These are phyloP conservation scores for Aspergillus awamori DNA, from an alignment of 2,329 filamentous ascomycete genomes.

Conservation along the genomic window DNA sequence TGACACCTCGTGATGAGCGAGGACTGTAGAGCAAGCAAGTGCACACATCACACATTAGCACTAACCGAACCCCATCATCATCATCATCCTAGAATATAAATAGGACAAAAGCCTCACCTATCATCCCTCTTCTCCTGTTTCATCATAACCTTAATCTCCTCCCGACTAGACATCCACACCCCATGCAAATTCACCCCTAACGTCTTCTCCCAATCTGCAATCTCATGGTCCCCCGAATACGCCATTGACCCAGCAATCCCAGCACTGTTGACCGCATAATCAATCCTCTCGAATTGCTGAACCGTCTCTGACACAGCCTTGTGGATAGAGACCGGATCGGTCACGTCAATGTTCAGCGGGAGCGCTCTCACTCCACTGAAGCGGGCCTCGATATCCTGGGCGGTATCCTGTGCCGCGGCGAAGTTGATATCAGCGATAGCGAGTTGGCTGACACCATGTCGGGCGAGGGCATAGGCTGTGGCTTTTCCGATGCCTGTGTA, in stretches of 20 bases:
- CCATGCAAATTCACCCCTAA: conserved; percentile 8
- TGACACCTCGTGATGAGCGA: conserved; percentile 8
- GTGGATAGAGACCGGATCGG: conserved; percentile 1
- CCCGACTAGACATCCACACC: conserved; percentile 13
- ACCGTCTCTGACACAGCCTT: conserved; percentile 4
- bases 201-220: conserved; percentile 3
- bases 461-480: conserved; percentile 3
- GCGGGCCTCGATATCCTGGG: neutral
- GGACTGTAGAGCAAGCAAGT: neutral
- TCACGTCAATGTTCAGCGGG: conserved; percentile 6
- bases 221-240: neutral
- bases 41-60: neutral
- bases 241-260: conserved; percentile 3
- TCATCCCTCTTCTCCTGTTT: conserved; percentile 15
- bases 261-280: conserved; percentile 12
- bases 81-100: too few species aligned
- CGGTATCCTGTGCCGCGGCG: neutral
- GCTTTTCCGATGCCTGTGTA: conserved; percentile 13
- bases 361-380: neutral
- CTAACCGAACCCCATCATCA: neutral
- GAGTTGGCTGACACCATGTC: conserved; percentile 4
- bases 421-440: conserved; percentile 9
- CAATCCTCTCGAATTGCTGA: conserved; percentile 1
- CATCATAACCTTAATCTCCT: conserved; percentile 11
- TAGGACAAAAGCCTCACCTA: neutral